These are phyloP conservation scores for Cystobasidium slooffiae DNA, from an alignment of 1,284 basidiomycete genomes.

Conservation along the genomic window DNA sequence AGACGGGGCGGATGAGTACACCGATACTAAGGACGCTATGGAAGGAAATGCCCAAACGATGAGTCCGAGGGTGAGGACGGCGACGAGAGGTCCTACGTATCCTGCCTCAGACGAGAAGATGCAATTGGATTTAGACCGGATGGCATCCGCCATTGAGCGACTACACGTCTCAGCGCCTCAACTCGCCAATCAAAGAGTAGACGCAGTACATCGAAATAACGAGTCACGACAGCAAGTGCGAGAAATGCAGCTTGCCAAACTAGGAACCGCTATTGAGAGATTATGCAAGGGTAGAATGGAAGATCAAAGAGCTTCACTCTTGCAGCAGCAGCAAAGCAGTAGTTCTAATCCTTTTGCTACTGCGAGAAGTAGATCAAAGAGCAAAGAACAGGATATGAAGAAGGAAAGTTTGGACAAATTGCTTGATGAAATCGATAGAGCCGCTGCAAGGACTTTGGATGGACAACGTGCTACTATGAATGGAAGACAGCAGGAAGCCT, in stretches of 20 bases:
- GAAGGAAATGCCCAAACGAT: neutral
- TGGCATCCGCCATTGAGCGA: slow-evolving; percentile 82
- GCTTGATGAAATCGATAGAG: slow-evolving; percentile 71
- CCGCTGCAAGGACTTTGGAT: slow-evolving; percentile 68
- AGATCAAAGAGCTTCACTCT: slow-evolving; percentile 53
- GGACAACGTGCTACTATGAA: slow-evolving; percentile 71
- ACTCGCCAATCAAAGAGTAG: slow-evolving; percentile 80
- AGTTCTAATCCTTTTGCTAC: slow-evolving; percentile 11
- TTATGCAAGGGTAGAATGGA: slow-evolving; percentile 54
- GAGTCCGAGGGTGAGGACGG: neutral
- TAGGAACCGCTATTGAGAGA: slow-evolving; percentile 53
- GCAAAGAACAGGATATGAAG: slow-evolving; percentile 26
- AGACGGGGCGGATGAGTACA: neutral
- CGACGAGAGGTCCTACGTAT: neutral
- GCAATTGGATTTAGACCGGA: slow-evolving; percentile 76
- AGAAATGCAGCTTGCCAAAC: slow-evolving; percentile 51
- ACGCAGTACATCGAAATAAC: slow-evolving; percentile 66
- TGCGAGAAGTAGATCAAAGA: slow-evolving; percentile 10
- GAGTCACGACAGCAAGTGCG: slow-evolving; percentile 45
- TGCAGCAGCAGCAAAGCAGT: slow-evolving; percentile 40
- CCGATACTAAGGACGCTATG: neutral
- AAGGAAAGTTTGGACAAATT: slow-evolving; percentile 65
- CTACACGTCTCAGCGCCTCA: slow-evolving; percentile 80
- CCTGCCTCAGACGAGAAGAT: slow-evolving; percentile 65
- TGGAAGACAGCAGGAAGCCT: slow-evolving; percentile 63